These are phyloP conservation scores for Paxillus ammoniavirescens DNA, from an alignment of 768 basidiomycete genomes.

Conservation along the genomic window DNA sequence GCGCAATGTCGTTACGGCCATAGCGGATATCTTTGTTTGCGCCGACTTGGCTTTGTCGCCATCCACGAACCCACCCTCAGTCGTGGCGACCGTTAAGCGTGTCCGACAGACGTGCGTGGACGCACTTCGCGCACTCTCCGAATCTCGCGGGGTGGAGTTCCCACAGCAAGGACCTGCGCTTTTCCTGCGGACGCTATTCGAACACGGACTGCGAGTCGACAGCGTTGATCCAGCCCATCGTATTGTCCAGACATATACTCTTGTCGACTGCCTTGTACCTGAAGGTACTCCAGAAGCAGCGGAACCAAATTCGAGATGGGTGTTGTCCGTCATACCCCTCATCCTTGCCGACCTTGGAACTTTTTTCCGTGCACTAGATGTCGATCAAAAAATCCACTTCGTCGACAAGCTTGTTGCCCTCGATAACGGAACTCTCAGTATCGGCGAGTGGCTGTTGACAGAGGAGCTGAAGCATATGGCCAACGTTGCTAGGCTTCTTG, in stretches of 20 bases:
- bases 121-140: conserved; percentile 40
- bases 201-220: conserved; percentile 38
- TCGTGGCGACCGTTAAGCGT: conserved; percentile 31
- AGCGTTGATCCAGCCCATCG: conserved; percentile 58
- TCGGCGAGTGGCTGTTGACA: conserved; percentile 61
- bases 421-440: conserved; percentile 41
- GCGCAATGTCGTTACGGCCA: conserved; percentile 40
- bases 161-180: conserved; percentile 45
- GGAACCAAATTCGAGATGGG: conserved; percentile 45
- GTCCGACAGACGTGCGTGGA: conserved; percentile 52
- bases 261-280: conserved; percentile 61
- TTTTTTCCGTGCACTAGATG: conserved; percentile 59
- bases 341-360: conserved; percentile 50
- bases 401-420: conserved; percentile 53
- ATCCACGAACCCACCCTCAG: conserved; percentile 32
- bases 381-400: conserved; percentile 51
- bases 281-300: conserved; percentile 15
- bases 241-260: conserved; percentile 50
- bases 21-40: conserved; percentile 57
- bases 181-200: conserved; percentile 57
- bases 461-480: conserved; percentile 59
- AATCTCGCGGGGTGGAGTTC: conserved; percentile 27
- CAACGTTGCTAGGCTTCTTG: conserved; percentile 37
- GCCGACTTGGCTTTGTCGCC: conserved; percentile 44
- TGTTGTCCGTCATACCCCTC: conserved; percentile 53